Conservation (phyloP, 1,284 basidiomycete genomes). For the Blastosporella zonata region DNA sequence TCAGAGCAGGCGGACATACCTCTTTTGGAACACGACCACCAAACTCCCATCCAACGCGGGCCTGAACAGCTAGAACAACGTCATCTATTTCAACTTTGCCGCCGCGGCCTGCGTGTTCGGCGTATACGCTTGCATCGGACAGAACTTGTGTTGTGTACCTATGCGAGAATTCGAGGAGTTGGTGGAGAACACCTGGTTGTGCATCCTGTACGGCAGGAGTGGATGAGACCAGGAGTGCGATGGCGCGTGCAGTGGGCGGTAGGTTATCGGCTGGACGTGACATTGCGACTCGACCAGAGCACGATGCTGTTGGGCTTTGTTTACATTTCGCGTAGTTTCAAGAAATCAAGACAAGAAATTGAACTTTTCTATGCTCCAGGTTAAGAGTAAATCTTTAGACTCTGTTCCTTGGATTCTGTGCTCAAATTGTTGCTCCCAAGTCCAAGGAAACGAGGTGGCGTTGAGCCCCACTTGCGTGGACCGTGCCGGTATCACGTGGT, state of each 20-base stretch:
- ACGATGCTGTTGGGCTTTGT: conserved; percentile 5
- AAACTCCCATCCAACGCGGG: conserved; percentile 92
- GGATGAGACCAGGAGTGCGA: conserved; percentile 89
- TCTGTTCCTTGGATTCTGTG: too few species aligned
- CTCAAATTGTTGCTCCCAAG: too few species aligned
- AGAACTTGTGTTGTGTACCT: conserved; percentile 93
- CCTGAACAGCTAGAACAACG: conserved; percentile 87
- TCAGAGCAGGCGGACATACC: conserved; percentile 46
- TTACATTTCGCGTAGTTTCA: neutral
- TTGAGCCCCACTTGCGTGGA: neutral
- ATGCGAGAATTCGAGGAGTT: conserved; percentile 94
- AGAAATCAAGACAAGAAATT: neutral
- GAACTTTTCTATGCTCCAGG: neutral
- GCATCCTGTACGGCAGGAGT: conserved; percentile 92
- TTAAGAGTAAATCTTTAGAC: too few species aligned
- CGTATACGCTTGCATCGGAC: conserved; percentile 87
- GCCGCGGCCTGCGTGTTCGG: conserved; percentile 85
- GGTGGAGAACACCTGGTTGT: conserved; percentile 91
- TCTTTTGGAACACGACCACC: conserved; percentile 93
- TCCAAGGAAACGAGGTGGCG: neutral
- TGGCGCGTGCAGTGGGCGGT: conserved; percentile 88
- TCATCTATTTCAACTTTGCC: conserved; percentile 90
- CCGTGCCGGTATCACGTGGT: neutral
- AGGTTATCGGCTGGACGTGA: conserved; percentile 67
- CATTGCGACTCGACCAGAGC: conserved; percentile 35